Evolutionary conservation across 2,329 filamentous ascomycete species (phyloP).

Genomic region (Pyrenophora teres): DNA sequence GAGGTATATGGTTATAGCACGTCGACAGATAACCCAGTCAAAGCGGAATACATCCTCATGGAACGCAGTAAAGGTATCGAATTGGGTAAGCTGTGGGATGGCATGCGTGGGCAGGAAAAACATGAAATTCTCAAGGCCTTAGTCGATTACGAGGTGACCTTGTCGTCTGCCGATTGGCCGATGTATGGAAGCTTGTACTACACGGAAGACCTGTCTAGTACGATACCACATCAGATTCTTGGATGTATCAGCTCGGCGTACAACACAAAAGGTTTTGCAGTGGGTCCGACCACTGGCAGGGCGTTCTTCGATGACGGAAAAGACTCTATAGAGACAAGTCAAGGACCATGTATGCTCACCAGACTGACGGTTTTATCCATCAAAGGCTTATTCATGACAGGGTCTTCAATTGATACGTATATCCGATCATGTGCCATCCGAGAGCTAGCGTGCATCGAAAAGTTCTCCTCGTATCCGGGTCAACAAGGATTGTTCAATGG

Average conservation of each 20-base stretch:
- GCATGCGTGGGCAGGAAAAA: conserved; percentile 18
- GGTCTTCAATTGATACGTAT: conserved; percentile 21
- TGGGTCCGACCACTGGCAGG: conserved; percentile 23
- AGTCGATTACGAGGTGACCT: conserved; percentile 20
- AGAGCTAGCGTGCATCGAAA: conserved; percentile 25
- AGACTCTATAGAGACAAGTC: conserved; percentile 19
- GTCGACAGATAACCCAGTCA: conserved; percentile 26
- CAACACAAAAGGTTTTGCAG: conserved; percentile 15
- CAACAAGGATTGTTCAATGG: conserved; percentile 28
- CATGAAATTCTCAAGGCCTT: conserved; percentile 19
- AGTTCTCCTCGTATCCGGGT: conserved; percentile 18
- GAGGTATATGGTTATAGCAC: conserved; percentile 38
- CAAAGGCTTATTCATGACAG: conserved; percentile 20
- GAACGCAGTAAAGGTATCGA: conserved; percentile 20
- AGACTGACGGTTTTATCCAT: conserved; percentile 12
- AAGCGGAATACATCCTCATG: conserved; percentile 34
- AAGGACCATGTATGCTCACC: conserved; percentile 24
- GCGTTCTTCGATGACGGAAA: conserved; percentile 23
- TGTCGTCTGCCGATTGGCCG: conserved; percentile 14
- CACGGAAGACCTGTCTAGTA: conserved; percentile 21
- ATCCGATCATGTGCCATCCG: conserved; percentile 17
- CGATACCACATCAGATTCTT: neutral
- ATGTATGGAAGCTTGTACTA: conserved; percentile 27
- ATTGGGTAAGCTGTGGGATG: conserved; percentile 18
- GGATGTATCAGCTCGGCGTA: neutral